Conservation (phyloP, 441 rosid species). For the Pelargonium myrrhifolium region DNA sequence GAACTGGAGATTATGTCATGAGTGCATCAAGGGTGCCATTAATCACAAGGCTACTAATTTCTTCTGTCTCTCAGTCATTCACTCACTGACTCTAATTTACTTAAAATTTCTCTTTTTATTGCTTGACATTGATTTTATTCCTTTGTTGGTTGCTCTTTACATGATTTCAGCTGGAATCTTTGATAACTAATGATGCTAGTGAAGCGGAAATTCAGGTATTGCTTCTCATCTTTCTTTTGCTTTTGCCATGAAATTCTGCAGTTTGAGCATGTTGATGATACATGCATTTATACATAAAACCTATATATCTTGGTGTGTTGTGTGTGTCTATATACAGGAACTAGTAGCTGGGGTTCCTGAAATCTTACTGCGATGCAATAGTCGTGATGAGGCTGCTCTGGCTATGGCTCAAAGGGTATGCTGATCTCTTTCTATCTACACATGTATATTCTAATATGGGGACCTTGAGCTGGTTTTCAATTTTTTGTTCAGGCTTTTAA, state of each 20-base stretch:
- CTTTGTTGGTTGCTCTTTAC: constrained; percentile 20
- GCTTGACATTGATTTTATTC: neutral
- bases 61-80: neutral
- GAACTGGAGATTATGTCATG: constrained; percentile 1
- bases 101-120: neutral
- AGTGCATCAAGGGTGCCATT: neutral
- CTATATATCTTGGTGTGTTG: neutral
- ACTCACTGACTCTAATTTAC: neutral
- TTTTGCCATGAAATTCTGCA: neutral
- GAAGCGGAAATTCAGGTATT: constrained; percentile 90
- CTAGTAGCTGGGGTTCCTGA: constrained; percentile 89
- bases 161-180: constrained; percentile 72
- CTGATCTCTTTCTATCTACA: neutral
- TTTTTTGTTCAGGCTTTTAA: constrained; percentile 55
- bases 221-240: constrained; percentile 10
- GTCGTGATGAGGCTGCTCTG: constrained; percentile 95
- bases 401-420: constrained; percentile 92
- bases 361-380: constrained; percentile 83
- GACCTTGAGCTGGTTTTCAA: constrained; percentile 6
- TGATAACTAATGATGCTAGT: constrained; percentile 56
- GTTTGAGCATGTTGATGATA: neutral
- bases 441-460: neutral
- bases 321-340: constrained; percentile 37
- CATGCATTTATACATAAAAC: neutral
- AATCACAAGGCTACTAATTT: neutral